phyloP scores from a whole-genome alignment of 495 filamentous ascomycete species.

The Neurospora hispaniola region DNA sequence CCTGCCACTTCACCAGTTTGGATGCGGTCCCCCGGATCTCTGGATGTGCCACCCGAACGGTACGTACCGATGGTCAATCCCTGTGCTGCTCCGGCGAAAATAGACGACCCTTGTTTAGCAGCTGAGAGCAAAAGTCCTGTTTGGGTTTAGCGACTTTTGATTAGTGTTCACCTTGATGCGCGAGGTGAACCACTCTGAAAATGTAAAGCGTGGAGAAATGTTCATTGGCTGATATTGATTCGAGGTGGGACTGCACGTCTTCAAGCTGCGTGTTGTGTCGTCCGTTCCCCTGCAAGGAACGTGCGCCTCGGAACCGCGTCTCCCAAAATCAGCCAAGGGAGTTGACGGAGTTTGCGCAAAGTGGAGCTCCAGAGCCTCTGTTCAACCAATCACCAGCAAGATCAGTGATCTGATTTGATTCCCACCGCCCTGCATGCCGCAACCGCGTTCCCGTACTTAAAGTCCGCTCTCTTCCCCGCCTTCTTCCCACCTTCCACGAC shows the following conservation, averaged over 20 bases:
- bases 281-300: constrained; percentile 1
- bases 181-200: neutral
- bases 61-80: neutral
- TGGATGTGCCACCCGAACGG: neutral
- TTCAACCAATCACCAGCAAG: neutral
- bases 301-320: constrained; percentile 4
- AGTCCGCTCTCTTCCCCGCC: constrained; percentile 34
- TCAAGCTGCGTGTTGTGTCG: neutral
- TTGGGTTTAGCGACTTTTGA: neutral
- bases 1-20: neutral
- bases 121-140: neutral
- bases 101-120: neutral
- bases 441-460: constrained; percentile 32
- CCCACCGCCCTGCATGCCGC: constrained; percentile 18
- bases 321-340: constrained; percentile 16
- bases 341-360: constrained; percentile 4
- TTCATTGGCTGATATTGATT: neutral
- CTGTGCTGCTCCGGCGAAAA: neutral
- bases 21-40: neutral
- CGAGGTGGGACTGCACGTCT: constrained; percentile 6
- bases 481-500: constrained; percentile 23
- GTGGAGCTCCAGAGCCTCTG: neutral
- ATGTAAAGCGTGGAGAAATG: neutral
- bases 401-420: constrained; percentile 36
- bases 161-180: neutral